These are phyloP conservation scores for Nissolia schottii DNA, from an alignment of 306 rosid species.

Conservation along the genomic window DNA sequence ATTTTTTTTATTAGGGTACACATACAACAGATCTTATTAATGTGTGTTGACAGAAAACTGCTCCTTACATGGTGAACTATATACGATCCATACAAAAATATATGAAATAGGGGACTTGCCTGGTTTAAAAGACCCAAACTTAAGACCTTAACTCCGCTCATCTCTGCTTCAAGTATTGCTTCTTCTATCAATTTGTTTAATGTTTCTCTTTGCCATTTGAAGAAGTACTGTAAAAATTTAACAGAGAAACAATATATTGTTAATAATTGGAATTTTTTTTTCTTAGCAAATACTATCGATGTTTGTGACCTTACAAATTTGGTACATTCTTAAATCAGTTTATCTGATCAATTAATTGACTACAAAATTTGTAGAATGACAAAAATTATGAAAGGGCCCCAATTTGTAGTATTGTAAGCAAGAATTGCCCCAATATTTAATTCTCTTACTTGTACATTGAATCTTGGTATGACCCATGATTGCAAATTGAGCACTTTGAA, in stretches of 20 bases:
- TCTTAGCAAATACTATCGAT: neutral
- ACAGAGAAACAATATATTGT: neutral
- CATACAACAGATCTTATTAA: neutral
- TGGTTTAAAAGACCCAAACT: slow-evolving; percentile 48
- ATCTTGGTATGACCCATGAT: slow-evolving; percentile 70
- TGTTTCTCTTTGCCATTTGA: slow-evolving; percentile 32
- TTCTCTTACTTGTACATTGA: slow-evolving; percentile 57
- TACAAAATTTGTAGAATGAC: no score
- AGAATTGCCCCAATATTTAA: no score
- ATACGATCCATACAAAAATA: neutral
- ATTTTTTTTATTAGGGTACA: neutral
- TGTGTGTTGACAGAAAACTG: neutral
- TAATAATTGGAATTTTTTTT: neutral
- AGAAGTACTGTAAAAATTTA: slow-evolving; percentile 25
- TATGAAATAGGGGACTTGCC: slow-evolving; percentile 3
- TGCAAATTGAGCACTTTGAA: slow-evolving; percentile 50
- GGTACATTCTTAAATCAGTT: no score
- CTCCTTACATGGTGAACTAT: neutral
- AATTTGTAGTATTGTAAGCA: no score
- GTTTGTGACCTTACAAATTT: no score
- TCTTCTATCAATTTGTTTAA: slow-evolving; percentile 35
- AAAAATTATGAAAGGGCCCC: no score
- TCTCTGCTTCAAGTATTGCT: slow-evolving; percentile 44
- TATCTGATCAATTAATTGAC: no score
- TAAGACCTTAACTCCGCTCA: slow-evolving; percentile 34